phyloP scores from a whole-genome alignment of 1,284 basidiomycete genomes.

The Mycena citricolor region DNA sequence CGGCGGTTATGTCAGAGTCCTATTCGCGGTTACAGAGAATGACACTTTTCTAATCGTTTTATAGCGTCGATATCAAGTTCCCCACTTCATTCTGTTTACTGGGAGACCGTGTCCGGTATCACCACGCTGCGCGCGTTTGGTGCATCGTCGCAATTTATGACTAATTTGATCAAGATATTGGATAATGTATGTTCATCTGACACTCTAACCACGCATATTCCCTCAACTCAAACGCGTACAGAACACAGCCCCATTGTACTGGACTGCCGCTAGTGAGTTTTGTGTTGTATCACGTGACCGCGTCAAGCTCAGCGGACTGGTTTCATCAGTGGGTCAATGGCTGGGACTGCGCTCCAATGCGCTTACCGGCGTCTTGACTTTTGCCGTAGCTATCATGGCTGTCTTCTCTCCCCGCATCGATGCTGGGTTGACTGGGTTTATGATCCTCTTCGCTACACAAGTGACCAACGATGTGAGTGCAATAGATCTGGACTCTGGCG shows the following conservation, averaged over 20 bases:
- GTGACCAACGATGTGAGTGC: constrained; percentile 69
- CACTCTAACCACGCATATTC: background rate
- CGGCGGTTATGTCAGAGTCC: constrained; percentile 66
- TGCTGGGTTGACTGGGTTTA: constrained; percentile 81
- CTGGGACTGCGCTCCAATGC: constrained; percentile 80
- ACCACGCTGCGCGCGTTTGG: constrained; percentile 87
- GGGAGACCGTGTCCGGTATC: constrained; percentile 87
- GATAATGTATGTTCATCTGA: constrained; percentile 50
- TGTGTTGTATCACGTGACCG: no score
- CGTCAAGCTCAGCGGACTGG: no score
- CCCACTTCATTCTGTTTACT: constrained; percentile 89
- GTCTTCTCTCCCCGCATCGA: constrained; percentile 69
- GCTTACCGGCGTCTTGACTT: constrained; percentile 74
- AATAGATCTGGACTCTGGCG: background rate
- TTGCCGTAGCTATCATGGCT: constrained; percentile 68
- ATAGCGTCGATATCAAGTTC: constrained; percentile 60
- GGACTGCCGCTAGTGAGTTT: constrained; percentile 44
- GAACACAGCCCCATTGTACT: constrained; percentile 77
- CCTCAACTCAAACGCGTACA: background rate
- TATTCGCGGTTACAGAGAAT: background rate
- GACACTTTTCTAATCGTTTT: background rate
- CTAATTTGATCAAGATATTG: constrained; percentile 81
- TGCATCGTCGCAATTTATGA: constrained; percentile 81
- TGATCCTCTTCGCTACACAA: constrained; percentile 76
- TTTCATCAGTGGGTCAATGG: constrained; percentile 70